Base-by-base conservation (phyloP, 1,284 basidiomycete genomes). In the Vanrija humicola region DNA sequence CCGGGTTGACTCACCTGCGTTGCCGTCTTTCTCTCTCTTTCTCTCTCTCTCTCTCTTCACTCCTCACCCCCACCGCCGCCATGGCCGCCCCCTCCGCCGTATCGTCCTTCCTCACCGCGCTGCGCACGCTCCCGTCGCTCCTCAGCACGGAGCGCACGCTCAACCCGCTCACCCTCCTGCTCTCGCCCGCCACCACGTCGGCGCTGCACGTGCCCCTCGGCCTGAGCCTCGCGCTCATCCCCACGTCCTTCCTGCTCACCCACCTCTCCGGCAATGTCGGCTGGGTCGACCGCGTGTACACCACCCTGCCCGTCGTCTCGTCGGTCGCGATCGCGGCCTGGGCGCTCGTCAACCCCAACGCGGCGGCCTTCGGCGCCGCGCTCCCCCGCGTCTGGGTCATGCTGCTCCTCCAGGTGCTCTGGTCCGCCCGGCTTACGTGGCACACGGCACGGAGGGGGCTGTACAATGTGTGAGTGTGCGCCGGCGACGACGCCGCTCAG, bases 361-460 rank as follows among this genome's bases (percentile, higher is more conserved):
- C 85, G 39, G 74, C 72, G 1, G 75, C 84, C 0, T 75, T 73
- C 70, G 68, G 77, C 43, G 76, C 77, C 14, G 72, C 82, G 12
- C 73, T 79, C 5, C 85, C 85, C 1, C 80, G 90, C 38, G 84
- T 88, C 0, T 54, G 85, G 2, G 70, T 92, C 52, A 88, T 93
- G 83, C 73, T 89, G 9, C 77, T 65, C 0, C 72, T 93, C 26
- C 80, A 86, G 61, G 82, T 78, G 5, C 53, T 79, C 9, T 90
- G 89, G 89, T 88, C 64, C 1, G 52, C 61, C 15, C 85, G 92
- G 45, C 78, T 97, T 47, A 85, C 84, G 6, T 90, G 88, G 68
- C 92, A 97, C 72, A 88, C 92, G 0, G 85, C 84, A 73, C 81
- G 91, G 25, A 81, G 94, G 52, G 93, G 90, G 6, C 80, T 97